Evolutionary conservation across 768 basidiomycete genomes (phyloP).

Genomic region (Calocybe indica): DNA sequence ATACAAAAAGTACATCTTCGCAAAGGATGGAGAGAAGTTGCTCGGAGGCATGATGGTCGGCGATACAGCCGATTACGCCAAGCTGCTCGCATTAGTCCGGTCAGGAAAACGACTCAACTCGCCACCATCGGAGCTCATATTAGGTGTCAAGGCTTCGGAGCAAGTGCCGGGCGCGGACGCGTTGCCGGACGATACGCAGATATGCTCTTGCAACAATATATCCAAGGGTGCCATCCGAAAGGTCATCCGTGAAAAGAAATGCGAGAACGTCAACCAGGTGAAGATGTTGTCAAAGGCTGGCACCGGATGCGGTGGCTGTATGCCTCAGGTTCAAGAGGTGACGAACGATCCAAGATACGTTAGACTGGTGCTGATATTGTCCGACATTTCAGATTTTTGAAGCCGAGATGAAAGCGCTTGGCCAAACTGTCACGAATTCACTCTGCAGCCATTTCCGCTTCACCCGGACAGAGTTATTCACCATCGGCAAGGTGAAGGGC

Average conservation of each 20-base stretch:
- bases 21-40: conserved; percentile 62
- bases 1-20: conserved; percentile 78
- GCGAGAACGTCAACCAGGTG: conserved; percentile 41
- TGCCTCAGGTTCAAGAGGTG: conserved; percentile 36
- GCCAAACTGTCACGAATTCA: conserved; percentile 49
- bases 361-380: no score
- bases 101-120: conserved; percentile 45
- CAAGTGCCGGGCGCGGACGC: conserved; percentile 57
- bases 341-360: no score
- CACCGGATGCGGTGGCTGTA: conserved; percentile 70
- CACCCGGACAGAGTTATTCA: conserved; percentile 63
- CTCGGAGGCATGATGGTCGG: conserved; percentile 83
- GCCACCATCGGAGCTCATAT: conserved; percentile 61
- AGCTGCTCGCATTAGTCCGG: conserved; percentile 64
- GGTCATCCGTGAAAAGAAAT: conserved; percentile 43
- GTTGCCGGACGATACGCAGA: conserved; percentile 64
- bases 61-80: conserved; percentile 60
- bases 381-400: conserved; percentile 32
- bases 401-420: conserved; percentile 63
- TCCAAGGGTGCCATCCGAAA: conserved; percentile 49
- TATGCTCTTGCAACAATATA: conserved; percentile 73
- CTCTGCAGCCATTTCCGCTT: conserved; percentile 63
- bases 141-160: conserved; percentile 40
- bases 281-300: conserved; percentile 67
- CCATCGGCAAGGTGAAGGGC: conserved; percentile 56